phyloP scores from a whole-genome alignment of 176 grass and related monocot genomes.

The Carex littledalei region DNA sequence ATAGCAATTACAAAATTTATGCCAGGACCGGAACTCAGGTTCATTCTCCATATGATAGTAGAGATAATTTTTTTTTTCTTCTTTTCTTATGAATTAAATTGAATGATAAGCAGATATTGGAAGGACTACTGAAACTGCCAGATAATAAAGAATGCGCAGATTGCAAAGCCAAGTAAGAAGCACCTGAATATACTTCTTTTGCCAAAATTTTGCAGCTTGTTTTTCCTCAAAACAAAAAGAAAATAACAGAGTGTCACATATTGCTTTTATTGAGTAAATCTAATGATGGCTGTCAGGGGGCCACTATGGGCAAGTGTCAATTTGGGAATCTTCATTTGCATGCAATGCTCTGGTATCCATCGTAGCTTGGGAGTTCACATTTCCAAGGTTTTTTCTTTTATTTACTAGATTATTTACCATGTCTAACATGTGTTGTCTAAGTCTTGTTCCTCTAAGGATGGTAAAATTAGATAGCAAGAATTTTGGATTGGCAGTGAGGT shows the following conservation, averaged over 20 bases:
- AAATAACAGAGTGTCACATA: not conserved
- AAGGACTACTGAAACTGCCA: constrained; percentile 68
- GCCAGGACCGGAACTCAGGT: not conserved
- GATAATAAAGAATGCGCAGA: constrained; percentile 95
- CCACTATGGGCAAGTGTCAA: constrained; percentile 98
- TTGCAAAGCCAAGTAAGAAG: constrained; percentile 90
- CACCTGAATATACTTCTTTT: not conserved
- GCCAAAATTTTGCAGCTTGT: not conserved
- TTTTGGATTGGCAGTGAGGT: not conserved
- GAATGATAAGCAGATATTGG: constrained; percentile 54
- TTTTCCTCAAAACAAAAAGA: not conserved
- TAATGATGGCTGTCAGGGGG: constrained; percentile 43
- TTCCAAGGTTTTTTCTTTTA: constrained; percentile 59
- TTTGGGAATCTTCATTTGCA: constrained; percentile 93
- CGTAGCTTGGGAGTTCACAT: constrained; percentile 97
- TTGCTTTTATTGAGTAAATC: not conserved
- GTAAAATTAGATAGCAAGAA: not conserved
- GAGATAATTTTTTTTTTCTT: not conserved
- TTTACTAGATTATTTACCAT: not conserved
- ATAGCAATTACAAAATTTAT: not conserved
- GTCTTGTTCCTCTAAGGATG: not conserved
- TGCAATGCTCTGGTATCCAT: constrained; percentile 98
- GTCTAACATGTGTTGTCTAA: not conserved
- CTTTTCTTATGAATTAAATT: constrained; percentile 1
- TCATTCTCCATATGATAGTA: not conserved